These are phyloP conservation scores for Boletus rufocinnamomeus DNA, from an alignment of 768 basidiomycete species.

Conservation along the genomic window DNA sequence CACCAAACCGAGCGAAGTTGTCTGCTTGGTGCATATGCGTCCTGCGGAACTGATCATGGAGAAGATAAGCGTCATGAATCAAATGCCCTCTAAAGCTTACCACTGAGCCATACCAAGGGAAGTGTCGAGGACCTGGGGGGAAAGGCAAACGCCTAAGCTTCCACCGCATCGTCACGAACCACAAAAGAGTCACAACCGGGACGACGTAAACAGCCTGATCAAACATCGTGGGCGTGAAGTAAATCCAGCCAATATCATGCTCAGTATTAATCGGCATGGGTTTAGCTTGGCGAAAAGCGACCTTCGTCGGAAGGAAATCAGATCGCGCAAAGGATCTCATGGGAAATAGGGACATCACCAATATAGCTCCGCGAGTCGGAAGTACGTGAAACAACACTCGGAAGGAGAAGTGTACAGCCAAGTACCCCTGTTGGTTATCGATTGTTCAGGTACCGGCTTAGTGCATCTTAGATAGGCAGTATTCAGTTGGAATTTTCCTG, in stretches of 20 bases:
- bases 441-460: too few relatives aligned
- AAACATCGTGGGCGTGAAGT: not conserved
- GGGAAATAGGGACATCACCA: too few relatives aligned
- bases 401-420: too few relatives aligned
- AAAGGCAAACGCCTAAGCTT: slow-evolving; percentile 1
- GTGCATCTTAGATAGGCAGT: too few relatives aligned
- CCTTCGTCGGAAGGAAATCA: too few relatives aligned
- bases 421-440: too few relatives aligned
- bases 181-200: not conserved
- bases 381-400: too few relatives aligned
- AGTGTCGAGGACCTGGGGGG: slow-evolving; percentile 4
- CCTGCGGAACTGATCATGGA: slow-evolving; percentile 5
- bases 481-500: too few relatives aligned
- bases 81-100: not conserved
- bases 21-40: slow-evolving; percentile 3
- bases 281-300: too few relatives aligned
- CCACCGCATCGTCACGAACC: not conserved
- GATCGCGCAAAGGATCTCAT: too few relatives aligned
- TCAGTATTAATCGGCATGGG: not conserved
- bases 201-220: not conserved
- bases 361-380: too few relatives aligned
- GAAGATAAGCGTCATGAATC: not conserved
- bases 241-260: not conserved
- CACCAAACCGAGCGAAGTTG: slow-evolving; percentile 6
- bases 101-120: slow-evolving; percentile 4